Base-by-base conservation (phyloP, 257 asterid genomes). In the Jasminum sambac region DNA sequence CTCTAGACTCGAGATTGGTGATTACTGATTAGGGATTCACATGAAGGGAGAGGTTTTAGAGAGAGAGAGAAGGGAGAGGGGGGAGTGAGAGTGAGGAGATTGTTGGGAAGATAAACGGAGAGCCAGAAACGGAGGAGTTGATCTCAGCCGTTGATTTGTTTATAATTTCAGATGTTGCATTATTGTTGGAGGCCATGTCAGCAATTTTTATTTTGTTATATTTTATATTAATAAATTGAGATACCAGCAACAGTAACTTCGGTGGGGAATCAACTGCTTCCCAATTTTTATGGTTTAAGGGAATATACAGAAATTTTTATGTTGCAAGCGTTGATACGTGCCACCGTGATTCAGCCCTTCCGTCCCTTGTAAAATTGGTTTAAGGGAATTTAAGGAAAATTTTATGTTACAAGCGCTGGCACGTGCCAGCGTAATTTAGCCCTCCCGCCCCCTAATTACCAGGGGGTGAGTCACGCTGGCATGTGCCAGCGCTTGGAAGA, bases 121-220 rank as follows among this genome's bases (percentile, higher is more conserved):
- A 74, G 84, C 88, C 96, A 73, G 80, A 57, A 82, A 83, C 40
- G 19, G 76, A 68, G 89, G 91, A 85, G 78, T 43, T 73, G 63
- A 84, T 87, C 87, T 76, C 64, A 76, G 50, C 96, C 93, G 86
- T 85, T 76, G 77, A 79, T 84, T 71, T 21, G 37, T 67, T 66
- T 71, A 63, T 60, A 38, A 36, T 74, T 69, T 72, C 66, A 64
- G 75, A 73, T 64, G 66, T 67, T 79, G 80, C 77, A 82, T 84
- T 80, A 78, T 81, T 83, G 77, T 36, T 73, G 80, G 62, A 73
- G 19, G 73, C 84, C 87, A 71, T 57, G 84, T 83, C 85, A 81
- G 72, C 82, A 5, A 40, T 69, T 11, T 65, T 40, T 73, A 57
- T 73, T 68, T 70, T 25, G 70, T 4, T 30, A 30, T 74, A 74